Conservation (phyloP, 2,329 filamentous ascomycete species). For the Lecanicillium sp. region DNA sequence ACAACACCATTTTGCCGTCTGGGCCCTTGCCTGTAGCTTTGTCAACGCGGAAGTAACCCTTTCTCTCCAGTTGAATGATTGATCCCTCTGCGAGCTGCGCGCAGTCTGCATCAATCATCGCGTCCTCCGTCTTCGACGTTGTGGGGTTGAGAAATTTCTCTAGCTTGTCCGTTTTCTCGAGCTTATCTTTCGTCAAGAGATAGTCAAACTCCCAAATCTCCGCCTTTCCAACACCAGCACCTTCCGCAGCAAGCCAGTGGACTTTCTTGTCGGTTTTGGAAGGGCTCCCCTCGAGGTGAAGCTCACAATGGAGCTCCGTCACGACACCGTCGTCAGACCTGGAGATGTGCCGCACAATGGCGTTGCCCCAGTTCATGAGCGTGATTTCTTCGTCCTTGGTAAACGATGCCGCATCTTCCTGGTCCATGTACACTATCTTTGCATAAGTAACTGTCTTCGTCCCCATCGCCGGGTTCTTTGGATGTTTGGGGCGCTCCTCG, state of each 20-base stretch:
- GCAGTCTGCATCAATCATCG: not conserved
- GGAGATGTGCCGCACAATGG: constrained; percentile 59
- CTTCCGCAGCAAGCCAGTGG: constrained; percentile 1
- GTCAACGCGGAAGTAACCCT: not conserved
- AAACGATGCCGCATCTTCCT: constrained; percentile 71
- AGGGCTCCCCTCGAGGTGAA: constrained; percentile 80
- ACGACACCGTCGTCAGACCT: constrained; percentile 44
- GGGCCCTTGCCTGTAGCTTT: too few species aligned
- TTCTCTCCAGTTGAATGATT: not conserved
- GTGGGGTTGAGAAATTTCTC: not conserved
- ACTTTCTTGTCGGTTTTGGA: constrained; percentile 79
- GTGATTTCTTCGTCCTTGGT: constrained; percentile 79
- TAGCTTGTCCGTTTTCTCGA: not conserved
- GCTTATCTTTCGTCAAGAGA: not conserved
- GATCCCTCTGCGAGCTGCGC: not conserved
- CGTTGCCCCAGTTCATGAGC: constrained; percentile 86
- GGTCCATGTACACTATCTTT: constrained; percentile 66
- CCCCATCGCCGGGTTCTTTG: constrained; percentile 73
- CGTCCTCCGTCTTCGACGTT: not conserved
- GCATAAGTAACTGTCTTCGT: constrained; percentile 76
- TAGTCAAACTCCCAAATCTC: not conserved
- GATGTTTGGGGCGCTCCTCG: constrained; percentile 71
- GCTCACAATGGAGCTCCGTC: constrained; percentile 63
- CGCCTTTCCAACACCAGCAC: not conserved
- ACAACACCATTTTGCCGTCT: not conserved